Evolutionary conservation across 345 rosid genomes (phyloP), one percentile per base, ranked within the genome.

Genomic region (Boechera stricta): DNA sequence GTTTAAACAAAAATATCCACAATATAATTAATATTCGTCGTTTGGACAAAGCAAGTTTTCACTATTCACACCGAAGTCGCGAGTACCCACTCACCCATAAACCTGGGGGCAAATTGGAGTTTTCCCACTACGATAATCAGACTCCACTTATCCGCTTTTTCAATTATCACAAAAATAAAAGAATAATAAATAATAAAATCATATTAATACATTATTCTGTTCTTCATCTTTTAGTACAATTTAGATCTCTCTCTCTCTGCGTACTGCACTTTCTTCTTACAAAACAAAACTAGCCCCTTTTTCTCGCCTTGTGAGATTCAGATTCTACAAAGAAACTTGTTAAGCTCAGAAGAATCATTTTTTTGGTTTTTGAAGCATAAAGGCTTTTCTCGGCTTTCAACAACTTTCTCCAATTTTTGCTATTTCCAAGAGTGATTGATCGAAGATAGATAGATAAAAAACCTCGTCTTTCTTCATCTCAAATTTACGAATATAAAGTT

Each of bases 61-160:
- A 28, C 41, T 32, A 35, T 21, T 28, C 3, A 28, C 29, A 28
- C 28, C 28, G 3, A 70, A 55, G 52, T 71, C 60, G 67, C 80
- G 71, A 77, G 54, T 54, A 54, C 60, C 76, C 29, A 28, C 3
- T 1, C 44, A 77, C 3, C 24, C 44, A 77, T 53, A 70, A 66
- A 65, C 33, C 1, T 1, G 62, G 51, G 77, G 81, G 81, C 7
- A 66, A 49, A 38, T 21, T 32, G 2, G 81, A 57, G 57, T 18
- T 77, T 78, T 58, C 24, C 0, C 1, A 42, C 5, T 2, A 49
- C 41, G 76, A 78, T 65, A 72, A 65, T 58, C 73, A 71, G 55
- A 72, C 77, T 72, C 68, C 73, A 71, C 77, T 72, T 71, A 72
- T 78, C 77, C 59, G 31, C 62, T 49, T 65, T 71, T 72, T 58